A percentile compares a stretch with the other conserved stretches of the same genome.
phyloP scores from a whole-genome alignment of 2,329 filamentous ascomycete species.

The Ascochyta rabiei region DNA sequence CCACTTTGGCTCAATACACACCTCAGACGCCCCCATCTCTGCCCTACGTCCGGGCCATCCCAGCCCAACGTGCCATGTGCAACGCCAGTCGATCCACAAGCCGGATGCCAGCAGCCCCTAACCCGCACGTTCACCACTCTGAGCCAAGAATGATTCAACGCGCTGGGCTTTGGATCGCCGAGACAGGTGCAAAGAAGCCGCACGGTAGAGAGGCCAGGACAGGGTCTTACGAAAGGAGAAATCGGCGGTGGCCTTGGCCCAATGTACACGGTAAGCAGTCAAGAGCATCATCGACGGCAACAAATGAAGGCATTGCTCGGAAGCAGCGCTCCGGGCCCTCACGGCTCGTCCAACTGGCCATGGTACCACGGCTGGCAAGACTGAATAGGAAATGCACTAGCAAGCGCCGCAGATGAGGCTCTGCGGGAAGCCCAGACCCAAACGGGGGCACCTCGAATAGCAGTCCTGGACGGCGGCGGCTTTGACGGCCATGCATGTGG shows the following conservation, averaged over 20 bases:
- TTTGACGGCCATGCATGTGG: neutral
- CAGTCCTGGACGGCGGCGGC: neutral
- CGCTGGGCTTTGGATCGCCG: neutral
- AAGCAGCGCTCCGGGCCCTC: conserved; percentile 5
- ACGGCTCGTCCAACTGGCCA: neutral
- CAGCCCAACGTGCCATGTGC: conserved; percentile 11
- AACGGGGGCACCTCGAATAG: neutral
- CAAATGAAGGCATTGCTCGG: neutral
- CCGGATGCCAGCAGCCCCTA: conserved; percentile 7
- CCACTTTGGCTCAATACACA: conserved; percentile 1
- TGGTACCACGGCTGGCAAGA: neutral
- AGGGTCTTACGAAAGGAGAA: neutral
- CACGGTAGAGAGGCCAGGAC: neutral
- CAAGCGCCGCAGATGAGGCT: conserved; percentile 19
- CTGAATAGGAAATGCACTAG: conserved; percentile 17
- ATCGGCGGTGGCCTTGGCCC: neutral
- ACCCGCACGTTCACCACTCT: conserved; percentile 14
- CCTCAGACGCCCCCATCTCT: neutral
- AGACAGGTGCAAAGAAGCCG: neutral
- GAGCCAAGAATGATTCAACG: neutral
- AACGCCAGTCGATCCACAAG: conserved; percentile 9
- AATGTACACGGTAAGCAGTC: neutral
- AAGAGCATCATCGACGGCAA: neutral
- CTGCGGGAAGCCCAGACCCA: conserved; percentile 18
- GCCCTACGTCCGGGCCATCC: conserved; percentile 14